Percentiles rank a stretch among this genome's conserved stretches.
Evolutionary conservation across 371 early-diverging fungal genomes (phyloP).

Genomic region (Entomophthora muscae): DNA sequence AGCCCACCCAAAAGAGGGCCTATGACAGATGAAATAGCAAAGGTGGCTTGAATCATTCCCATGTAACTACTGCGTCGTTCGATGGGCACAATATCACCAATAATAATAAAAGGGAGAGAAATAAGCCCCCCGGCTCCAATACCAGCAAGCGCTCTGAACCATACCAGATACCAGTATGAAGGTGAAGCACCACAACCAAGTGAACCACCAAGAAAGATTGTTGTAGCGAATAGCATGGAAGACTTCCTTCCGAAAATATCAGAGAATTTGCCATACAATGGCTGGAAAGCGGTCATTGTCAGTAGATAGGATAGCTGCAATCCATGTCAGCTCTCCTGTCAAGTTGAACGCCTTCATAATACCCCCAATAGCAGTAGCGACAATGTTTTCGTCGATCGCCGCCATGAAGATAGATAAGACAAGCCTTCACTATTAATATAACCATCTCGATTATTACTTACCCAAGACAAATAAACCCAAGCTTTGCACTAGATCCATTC

Average conservation of each 20-base stretch:
- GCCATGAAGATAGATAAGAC: constrained; percentile 32
- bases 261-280: constrained; percentile 34
- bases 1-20: constrained; percentile 5
- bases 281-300: constrained; percentile 55
- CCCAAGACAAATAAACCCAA: neutral
- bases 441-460: neutral
- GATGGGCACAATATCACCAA: constrained; percentile 49
- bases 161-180: constrained; percentile 35
- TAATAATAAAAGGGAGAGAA: constrained; percentile 34
- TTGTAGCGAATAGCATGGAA: constrained; percentile 29
- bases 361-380: constrained; percentile 54
- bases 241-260: constrained; percentile 51
- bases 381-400: constrained; percentile 49
- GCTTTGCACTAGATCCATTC: neutral
- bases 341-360: constrained; percentile 57
- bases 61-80: constrained; percentile 45
- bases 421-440: constrained; percentile 13
- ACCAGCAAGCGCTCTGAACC: constrained; percentile 52
- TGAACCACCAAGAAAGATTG: constrained; percentile 33
- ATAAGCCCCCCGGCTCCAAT: constrained; percentile 64
- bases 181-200: constrained; percentile 32
- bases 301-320: constrained; percentile 55
- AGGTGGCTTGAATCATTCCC: constrained; percentile 33
- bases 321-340: constrained; percentile 45
- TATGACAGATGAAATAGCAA: constrained; percentile 28